These are phyloP conservation scores for Botrytis deweyae DNA, from an alignment of 2,329 filamentous ascomycete species.

Conservation along the genomic window DNA sequence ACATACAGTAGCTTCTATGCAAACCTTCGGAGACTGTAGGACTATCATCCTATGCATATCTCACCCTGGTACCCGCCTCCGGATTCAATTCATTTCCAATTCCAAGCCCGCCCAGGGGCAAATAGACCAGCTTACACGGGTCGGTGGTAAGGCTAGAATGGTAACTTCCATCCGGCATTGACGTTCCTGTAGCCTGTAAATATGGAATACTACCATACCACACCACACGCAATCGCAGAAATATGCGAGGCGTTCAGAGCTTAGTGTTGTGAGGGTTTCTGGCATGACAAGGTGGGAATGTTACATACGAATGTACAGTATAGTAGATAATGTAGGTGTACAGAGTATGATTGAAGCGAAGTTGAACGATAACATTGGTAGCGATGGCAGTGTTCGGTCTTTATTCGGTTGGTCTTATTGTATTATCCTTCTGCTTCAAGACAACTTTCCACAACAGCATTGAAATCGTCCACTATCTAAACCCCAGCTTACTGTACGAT, in stretches of 20 bases:
- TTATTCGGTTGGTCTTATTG: background rate
- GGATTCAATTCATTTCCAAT: background rate
- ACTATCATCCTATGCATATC: background rate
- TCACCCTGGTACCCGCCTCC: background rate
- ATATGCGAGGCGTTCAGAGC: background rate
- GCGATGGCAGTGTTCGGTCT: background rate
- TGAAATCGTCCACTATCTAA: background rate
- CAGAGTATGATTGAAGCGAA: background rate
- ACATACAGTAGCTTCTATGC: conserved; percentile 12
- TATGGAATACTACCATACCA: background rate
- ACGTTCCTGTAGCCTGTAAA: background rate
- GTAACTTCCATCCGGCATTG: conserved; percentile 7
- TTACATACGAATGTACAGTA: background rate
- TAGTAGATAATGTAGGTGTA: background rate
- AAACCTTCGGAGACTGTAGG: background rate
- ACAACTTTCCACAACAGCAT: background rate
- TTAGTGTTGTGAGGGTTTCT: background rate
- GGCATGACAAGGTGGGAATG: background rate
- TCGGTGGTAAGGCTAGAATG: conserved; percentile 7
- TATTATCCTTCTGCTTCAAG: background rate
- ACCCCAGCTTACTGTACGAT: background rate
- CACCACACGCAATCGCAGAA: background rate
- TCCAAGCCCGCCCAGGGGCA: background rate
- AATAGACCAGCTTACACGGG: conserved; percentile 6
- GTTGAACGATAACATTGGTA: background rate